Evolutionary conservation across 2,329 filamentous ascomycete species (phyloP).

Genomic region (Daldinia sp.): DNA sequence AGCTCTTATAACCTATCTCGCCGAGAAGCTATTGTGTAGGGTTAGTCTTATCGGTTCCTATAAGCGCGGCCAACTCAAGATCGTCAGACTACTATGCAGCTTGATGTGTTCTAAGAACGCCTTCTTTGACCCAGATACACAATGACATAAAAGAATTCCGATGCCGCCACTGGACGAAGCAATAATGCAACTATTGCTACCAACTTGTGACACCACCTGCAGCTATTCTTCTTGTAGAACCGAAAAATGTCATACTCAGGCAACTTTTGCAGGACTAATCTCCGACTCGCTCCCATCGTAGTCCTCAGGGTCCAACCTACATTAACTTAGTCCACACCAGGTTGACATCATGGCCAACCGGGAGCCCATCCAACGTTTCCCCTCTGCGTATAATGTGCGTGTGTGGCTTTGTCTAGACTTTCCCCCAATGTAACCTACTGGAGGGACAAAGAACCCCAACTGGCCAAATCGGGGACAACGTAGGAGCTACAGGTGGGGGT

Average conservation of each 20-base stretch:
- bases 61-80: conserved; percentile 14
- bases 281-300: conserved; percentile 18
- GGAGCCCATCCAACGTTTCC: conserved; percentile 22
- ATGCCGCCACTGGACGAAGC: conserved; percentile 28
- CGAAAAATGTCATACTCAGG: conserved; percentile 21
- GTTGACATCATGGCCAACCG: conserved; percentile 38
- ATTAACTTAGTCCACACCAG: conserved; percentile 13
- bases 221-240: conserved; percentile 25
- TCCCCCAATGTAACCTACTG: conserved; percentile 20
- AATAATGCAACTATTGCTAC: conserved; percentile 14
- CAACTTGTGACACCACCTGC: conserved; percentile 14
- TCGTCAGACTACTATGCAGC: conserved; percentile 29
- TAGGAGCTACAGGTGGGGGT: conserved; percentile 31
- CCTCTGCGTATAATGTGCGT: conserved; percentile 28
- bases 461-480: conserved; percentile 14
- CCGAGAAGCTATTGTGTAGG: conserved; percentile 6
- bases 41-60: conserved; percentile 7
- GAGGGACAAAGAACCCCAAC: conserved; percentile 14
- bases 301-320: conserved; percentile 29
- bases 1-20: conserved; percentile 1
- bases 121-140: conserved; percentile 18
- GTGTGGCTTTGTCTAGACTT: conserved; percentile 23
- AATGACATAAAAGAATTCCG: conserved; percentile 36
- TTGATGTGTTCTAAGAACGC: conserved; percentile 18
- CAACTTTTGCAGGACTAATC: conserved; percentile 19